Conservation (phyloP, 2,329 filamentous ascomycete genomes). For the Sporothrix curviconia region DNA sequence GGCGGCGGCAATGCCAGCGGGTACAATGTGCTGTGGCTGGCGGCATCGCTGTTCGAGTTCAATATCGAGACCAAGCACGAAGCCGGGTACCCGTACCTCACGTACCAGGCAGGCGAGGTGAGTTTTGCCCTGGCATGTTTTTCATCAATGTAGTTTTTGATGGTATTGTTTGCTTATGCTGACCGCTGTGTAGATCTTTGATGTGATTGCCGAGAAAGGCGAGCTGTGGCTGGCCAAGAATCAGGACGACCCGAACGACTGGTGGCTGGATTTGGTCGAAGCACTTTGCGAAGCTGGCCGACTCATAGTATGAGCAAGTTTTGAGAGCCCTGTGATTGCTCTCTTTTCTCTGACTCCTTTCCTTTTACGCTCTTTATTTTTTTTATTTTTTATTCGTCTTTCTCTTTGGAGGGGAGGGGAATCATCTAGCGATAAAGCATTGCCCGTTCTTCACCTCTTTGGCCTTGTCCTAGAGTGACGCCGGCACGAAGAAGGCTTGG, state of each 20-base stretch:
- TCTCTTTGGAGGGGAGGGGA: no score
- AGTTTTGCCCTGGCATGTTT: background rate
- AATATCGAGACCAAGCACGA: constrained; percentile 92
- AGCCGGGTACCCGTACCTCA: constrained; percentile 91
- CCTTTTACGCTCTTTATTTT: no score
- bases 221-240: constrained; percentile 97
- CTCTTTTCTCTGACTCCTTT: no score
- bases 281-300: constrained; percentile 72
- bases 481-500: no score
- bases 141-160: no score
- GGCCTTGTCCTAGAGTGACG: no score
- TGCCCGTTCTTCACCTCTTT: no score
- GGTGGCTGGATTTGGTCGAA: constrained; percentile 98
- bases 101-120: constrained; percentile 88
- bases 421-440: no score
- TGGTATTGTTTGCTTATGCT: no score
- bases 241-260: constrained; percentile 77
- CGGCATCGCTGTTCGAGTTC: constrained; percentile 92
- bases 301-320: constrained; percentile 28
- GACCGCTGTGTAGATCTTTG: constrained; percentile 57
- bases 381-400: no score
- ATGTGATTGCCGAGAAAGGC: constrained; percentile 91
- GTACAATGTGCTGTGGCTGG: constrained; percentile 78
- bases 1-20: constrained; percentile 35
- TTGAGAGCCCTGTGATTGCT: no score